Base-by-base conservation (phyloP, 805 yeast species). In the Barnettozyma wickerhamii region DNA sequence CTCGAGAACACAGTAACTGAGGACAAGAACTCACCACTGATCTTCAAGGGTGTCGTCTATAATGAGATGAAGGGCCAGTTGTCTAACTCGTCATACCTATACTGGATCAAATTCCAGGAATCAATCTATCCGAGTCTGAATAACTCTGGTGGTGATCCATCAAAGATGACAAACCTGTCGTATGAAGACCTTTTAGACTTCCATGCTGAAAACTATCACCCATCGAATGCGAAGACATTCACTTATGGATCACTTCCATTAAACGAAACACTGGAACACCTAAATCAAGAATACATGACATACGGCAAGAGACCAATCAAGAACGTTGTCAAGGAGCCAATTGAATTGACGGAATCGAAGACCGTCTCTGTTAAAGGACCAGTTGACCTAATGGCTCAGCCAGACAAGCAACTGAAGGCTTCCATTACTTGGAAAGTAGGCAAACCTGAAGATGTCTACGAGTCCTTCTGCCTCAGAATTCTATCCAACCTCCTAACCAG, bases 11-110 rank as follows among this genome's bases (percentile, higher is more conserved):
- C 74, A 39, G 72, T 69, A 39, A 62, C 79, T 6, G 61, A 71
- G 6, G 89, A 90, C 56, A 65, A 67, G 13, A 44, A 52, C 0
- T 71, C 86, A 12, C 84, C 87, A 1, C 57, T 93, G 31, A 69
- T 68, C 4, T 87, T 88, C 62, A 93, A 93, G 62, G 99, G 99
- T 34, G 99, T 93, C 26, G 99, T 93, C 3, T 93, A 85, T 60
- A 93, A 93, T 59, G 99, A 93, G 65, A 93, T 93, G 99, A 93
- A 93, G 63, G 99, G 99, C 7, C 97, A 91, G 63, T 77, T 87
- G 57, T 84, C 96, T 0, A 91, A 88, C 60, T 77, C 96, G 0
- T 77, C 90, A 3, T 93, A 93, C 61, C 75, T 81, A 48, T 89
- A 74, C 59, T 91, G 90, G 77, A 86, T 82, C 55, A 77, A 81